Conservation (phyloP, 2,329 filamentous ascomycete species). For the Helminthosporium solani region DNA sequence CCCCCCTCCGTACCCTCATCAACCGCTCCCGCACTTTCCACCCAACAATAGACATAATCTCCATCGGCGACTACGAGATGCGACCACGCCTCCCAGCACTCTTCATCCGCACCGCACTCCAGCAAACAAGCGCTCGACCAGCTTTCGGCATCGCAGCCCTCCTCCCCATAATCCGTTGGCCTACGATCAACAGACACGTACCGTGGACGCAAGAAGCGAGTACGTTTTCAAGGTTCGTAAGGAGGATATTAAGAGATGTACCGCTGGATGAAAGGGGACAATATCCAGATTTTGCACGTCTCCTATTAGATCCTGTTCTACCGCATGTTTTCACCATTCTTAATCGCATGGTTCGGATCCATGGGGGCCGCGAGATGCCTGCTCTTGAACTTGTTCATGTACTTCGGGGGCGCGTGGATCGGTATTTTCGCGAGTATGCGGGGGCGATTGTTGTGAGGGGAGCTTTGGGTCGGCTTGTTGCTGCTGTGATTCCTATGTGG, state of each 20-base stretch:
- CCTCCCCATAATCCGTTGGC: not conserved
- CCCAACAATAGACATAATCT: not conserved
- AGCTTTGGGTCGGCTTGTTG: not conserved
- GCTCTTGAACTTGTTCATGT: not conserved
- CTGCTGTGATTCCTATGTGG: conserved; percentile 1
- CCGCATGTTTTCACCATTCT: conserved; percentile 4
- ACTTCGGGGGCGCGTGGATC: not conserved
- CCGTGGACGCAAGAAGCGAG: not conserved
- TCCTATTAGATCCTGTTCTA: not conserved
- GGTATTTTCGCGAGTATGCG: not conserved
- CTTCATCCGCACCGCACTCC: not conserved
- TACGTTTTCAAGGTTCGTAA: not conserved
- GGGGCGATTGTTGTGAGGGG: not conserved
- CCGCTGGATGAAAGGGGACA: not conserved
- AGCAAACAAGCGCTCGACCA: not conserved
- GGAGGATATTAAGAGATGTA: not conserved
- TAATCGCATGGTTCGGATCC: not conserved
- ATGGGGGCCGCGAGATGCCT: not conserved
- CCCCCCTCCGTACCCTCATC: conserved; percentile 1
- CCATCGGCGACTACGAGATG: not conserved
- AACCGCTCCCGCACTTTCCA: not conserved
- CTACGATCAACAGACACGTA: not conserved
- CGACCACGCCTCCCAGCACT: conserved; percentile 1
- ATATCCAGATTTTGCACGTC: not conserved
- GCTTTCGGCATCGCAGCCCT: not conserved